These are phyloP conservation scores for Globisporangium lucens DNA, from an alignment of 352 stramenopile species.

Conservation along the genomic window DNA sequence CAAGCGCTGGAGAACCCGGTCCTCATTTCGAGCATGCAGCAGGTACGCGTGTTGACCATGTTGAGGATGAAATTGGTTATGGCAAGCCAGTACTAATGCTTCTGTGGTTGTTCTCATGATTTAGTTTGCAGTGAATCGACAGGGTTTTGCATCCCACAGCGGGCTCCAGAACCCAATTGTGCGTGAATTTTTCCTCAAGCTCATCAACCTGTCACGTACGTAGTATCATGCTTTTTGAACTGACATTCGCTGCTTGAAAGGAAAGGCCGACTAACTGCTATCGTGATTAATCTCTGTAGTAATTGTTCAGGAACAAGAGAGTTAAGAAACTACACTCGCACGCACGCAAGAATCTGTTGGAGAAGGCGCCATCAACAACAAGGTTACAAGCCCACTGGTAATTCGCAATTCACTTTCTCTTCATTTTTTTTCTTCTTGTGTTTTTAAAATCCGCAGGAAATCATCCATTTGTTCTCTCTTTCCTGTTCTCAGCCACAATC, in stretches of 20 bases:
- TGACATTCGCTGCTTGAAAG: neutral
- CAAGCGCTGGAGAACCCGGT: conserved; percentile 43
- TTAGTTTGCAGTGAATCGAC: conserved; percentile 57
- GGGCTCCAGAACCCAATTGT: conserved; percentile 35
- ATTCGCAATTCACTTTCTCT: conserved; percentile 27
- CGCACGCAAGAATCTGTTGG: neutral
- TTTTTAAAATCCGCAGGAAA: conserved; percentile 14
- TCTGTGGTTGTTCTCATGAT: conserved; percentile 4
- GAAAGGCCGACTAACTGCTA: neutral
- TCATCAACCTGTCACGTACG: conserved; percentile 61
- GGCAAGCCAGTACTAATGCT: neutral
- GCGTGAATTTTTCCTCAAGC: conserved; percentile 58
- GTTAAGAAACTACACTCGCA: conserved; percentile 1
- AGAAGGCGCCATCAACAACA: neutral
- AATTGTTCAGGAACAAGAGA: conserved; percentile 15
- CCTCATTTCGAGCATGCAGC: conserved; percentile 59
- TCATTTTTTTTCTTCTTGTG: conserved; percentile 29
- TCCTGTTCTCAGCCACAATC: conserved; percentile 7
- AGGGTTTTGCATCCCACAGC: conserved; percentile 32
- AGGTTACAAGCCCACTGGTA: neutral
- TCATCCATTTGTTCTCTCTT: conserved; percentile 2
- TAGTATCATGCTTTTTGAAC: neutral
- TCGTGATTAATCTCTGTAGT: conserved; percentile 1
- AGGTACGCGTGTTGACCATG: conserved; percentile 29
- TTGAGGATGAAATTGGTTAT: neutral